phyloP scores from a whole-genome alignment of 495 filamentous ascomycete genomes.

The Letharia lupina region DNA sequence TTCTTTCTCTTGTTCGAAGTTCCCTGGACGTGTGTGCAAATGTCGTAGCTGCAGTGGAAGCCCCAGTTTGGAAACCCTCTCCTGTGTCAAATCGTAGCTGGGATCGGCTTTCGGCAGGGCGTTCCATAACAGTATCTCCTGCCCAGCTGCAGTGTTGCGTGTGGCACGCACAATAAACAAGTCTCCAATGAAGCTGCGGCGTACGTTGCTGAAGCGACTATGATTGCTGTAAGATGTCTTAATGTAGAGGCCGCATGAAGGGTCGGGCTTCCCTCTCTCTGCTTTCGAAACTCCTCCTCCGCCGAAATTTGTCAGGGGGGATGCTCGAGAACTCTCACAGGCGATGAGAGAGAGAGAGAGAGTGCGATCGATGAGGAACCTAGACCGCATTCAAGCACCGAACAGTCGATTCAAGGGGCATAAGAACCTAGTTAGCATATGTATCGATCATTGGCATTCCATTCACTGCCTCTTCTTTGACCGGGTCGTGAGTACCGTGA shows the following conservation, averaged over 20 bases:
- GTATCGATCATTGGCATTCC: too few relatives aligned
- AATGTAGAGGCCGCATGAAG: slow-evolving; percentile 42
- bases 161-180: slow-evolving; percentile 47
- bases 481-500: too few relatives aligned
- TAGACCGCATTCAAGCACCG: too few relatives aligned
- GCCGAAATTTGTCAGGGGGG: too few relatives aligned
- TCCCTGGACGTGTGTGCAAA: slow-evolving; percentile 33
- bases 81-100: slow-evolving; percentile 19
- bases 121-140: slow-evolving; percentile 41
- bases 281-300: not conserved
- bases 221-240: slow-evolving; percentile 49
- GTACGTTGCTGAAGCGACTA: slow-evolving; percentile 40
- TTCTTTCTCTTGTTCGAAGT: slow-evolving; percentile 9
- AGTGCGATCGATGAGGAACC: too few relatives aligned
- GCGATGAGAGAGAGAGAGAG: too few relatives aligned
- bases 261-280: slow-evolving; percentile 21
- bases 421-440: too few relatives aligned
- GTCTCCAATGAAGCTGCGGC: slow-evolving; percentile 48
- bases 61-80: slow-evolving; percentile 33
- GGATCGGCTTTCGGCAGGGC: slow-evolving; percentile 24
- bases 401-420: too few relatives aligned
- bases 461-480: too few relatives aligned
- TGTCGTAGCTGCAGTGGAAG: slow-evolving; percentile 40
- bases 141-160: slow-evolving; percentile 35
- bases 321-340: too few relatives aligned